Conservation (phyloP, 192 early-diverging fungal species). For the Backusella macrospora region DNA sequence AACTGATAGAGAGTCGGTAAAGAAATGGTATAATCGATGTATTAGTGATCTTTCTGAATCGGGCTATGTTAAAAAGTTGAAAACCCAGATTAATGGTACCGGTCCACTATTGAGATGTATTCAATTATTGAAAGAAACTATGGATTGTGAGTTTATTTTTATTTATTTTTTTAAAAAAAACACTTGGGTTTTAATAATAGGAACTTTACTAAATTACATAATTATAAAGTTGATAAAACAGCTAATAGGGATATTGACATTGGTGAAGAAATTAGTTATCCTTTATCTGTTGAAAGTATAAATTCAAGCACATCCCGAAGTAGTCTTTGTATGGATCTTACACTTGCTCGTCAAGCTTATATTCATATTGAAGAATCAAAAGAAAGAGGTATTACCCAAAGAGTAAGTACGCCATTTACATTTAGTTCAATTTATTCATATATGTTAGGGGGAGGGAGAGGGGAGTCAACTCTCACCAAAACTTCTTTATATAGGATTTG, state of each 20-base stretch:
- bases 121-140: background rate
- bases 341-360: background rate
- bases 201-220: background rate
- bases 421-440: too few relatives aligned
- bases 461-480: too few relatives aligned
- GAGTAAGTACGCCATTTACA: background rate
- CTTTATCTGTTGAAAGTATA: background rate
- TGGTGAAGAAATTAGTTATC: background rate
- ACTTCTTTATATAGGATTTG: constrained; percentile 26
- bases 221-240: background rate
- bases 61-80: background rate
- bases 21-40: constrained; percentile 8
- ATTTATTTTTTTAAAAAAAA: too few relatives aligned
- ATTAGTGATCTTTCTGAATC: background rate
- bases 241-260: background rate
- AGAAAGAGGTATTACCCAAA: background rate
- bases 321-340: background rate
- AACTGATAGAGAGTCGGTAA: background rate
- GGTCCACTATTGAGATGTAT: constrained; percentile 5
- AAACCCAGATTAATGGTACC: background rate
- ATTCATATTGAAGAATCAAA: background rate
- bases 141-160: background rate
- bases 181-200: too few relatives aligned
- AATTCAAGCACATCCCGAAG: background rate
- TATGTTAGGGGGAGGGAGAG: too few relatives aligned